Base-by-base conservation (phyloP, 202 grass and related monocot genomes). In the Setaria viridis region DNA sequence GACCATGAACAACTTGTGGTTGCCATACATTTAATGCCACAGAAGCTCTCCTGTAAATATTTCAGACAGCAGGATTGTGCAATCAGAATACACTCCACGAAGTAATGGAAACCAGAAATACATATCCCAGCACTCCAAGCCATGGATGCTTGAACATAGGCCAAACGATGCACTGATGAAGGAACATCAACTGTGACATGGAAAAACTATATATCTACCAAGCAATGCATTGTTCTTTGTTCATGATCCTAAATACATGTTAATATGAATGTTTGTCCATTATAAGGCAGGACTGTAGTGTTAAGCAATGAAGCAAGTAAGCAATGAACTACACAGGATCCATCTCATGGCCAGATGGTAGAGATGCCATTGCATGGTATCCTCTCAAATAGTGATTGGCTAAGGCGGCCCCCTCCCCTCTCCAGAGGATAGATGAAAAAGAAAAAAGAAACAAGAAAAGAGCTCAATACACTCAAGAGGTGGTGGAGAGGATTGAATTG, bases 21-120 rank as follows among this genome's bases (percentile, higher is more conserved):
- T 99, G 97, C 93, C 97, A 99, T 60, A 99, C 91, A 51, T 96
- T 94, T 88, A 96, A 79, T 81, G 97, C 91, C 29, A 94, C 91
- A 25, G 91, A 94, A 86, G 97, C 87, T 39, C 90, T 94, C 88
- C 97, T 99, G 78, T 58, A 86, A 48, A 83, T 16, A 86, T 82
- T 62, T 77, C 56, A 80, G 41, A 76, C 4, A 57, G 70, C 5
- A 57, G 46, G 8, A 67, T 56, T 72, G 59, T 39, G 13, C 7
- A 54, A 69, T 87, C 73, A 78, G 17, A 17, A 69, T 62, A 85
- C 19, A 49, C 14, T 21, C 3, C 20, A 70, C 30, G 15, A 62
- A 76, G 25, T 58, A 78, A 63, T 48, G 33, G 48, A 50, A 75
- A 79, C 42, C 43, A 77, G 2, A 49, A 70, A 32, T 21, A 53